phyloP scores from a whole-genome alignment of 495 filamentous ascomycete species.

The Xylaria acuta region DNA sequence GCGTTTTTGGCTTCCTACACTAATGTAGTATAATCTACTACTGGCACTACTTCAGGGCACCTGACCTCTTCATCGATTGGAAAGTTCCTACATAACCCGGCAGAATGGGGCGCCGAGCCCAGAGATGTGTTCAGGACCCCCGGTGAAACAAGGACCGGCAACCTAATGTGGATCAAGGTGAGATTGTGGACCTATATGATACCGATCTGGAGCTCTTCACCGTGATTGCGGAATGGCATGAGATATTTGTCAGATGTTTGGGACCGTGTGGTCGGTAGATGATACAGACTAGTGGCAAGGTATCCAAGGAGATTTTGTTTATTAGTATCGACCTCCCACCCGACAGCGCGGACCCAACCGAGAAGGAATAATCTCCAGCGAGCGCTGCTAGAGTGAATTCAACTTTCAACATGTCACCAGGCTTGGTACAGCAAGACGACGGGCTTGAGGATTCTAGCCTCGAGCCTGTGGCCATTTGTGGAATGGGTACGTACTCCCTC shows the following conservation, averaged over 20 bases:
- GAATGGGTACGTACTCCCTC: slow-evolving; percentile 52
- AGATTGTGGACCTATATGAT: slow-evolving; percentile 16
- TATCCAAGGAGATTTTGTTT: slow-evolving; percentile 4
- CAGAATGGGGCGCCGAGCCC: slow-evolving; percentile 11
- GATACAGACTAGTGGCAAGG: background rate
- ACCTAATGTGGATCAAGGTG: slow-evolving; percentile 14
- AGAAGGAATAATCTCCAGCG: background rate
- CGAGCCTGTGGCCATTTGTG: slow-evolving; percentile 52
- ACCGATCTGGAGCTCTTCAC: slow-evolving; percentile 16
- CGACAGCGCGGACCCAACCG: slow-evolving; percentile 17
- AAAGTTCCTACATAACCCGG: slow-evolving; percentile 7
- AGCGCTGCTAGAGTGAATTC: background rate
- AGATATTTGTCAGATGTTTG: slow-evolving; percentile 19
- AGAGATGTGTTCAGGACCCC: slow-evolving; percentile 3
- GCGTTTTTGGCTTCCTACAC: background rate
- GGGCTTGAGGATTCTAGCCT: slow-evolving; percentile 21
- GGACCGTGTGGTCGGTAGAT: background rate
- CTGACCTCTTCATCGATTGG: background rate
- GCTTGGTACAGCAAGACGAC: slow-evolving; percentile 21
- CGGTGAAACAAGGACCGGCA: slow-evolving; percentile 7
- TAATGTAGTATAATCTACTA: background rate
- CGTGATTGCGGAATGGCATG: slow-evolving; percentile 18
- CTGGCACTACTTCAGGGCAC: background rate
- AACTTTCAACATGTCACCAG: slow-evolving; percentile 28
- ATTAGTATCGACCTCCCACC: slow-evolving; percentile 20